These are phyloP conservation scores for Scleroderma bovista DNA, from an alignment of 768 basidiomycete genomes.

Conservation along the genomic window DNA sequence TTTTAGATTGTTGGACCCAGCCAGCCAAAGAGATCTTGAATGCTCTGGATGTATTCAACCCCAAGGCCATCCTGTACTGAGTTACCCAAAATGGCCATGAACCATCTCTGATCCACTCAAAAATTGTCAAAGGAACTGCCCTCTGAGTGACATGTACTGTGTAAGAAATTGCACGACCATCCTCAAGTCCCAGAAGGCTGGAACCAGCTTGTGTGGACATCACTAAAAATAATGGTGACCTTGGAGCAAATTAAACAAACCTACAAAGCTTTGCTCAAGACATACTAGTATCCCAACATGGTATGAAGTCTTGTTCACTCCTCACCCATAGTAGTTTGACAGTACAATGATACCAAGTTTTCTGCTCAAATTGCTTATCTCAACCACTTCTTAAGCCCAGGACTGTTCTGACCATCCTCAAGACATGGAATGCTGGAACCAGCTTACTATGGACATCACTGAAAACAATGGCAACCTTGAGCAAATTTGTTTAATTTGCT, in stretches of 20 bases:
- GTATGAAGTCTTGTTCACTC: conserved; percentile 48
- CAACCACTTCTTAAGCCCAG: no score
- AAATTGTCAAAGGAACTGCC: conserved; percentile 30
- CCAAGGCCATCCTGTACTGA: conserved; percentile 15
- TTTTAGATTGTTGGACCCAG: no score
- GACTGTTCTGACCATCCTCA: no score
- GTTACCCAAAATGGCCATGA: conserved; percentile 26
- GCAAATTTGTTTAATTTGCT: conserved; percentile 72
- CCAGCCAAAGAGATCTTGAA: conserved; percentile 34
- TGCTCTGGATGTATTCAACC: conserved; percentile 31
- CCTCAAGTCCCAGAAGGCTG: conserved; percentile 73
- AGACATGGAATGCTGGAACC: no score
- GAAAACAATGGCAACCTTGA: conserved; percentile 74
- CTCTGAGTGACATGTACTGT: conserved; percentile 65
- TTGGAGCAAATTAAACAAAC: conserved; percentile 74
- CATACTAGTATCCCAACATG: conserved; percentile 90
- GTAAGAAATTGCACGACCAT: conserved; percentile 55
- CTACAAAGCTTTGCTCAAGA: conserved; percentile 77
- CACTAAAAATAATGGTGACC: conserved; percentile 71
- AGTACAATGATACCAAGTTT: conserved; percentile 45
- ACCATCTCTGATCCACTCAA: conserved; percentile 17
- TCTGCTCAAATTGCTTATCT: no score
- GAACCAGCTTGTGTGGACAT: conserved; percentile 71
- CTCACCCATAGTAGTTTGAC: conserved; percentile 21
- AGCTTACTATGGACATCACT: no score